A percentile compares a stretch with the other conserved stretches of the same genome.
phyloP scores from a whole-genome alignment of 768 basidiomycete species.

The Suillus subaureus region DNA sequence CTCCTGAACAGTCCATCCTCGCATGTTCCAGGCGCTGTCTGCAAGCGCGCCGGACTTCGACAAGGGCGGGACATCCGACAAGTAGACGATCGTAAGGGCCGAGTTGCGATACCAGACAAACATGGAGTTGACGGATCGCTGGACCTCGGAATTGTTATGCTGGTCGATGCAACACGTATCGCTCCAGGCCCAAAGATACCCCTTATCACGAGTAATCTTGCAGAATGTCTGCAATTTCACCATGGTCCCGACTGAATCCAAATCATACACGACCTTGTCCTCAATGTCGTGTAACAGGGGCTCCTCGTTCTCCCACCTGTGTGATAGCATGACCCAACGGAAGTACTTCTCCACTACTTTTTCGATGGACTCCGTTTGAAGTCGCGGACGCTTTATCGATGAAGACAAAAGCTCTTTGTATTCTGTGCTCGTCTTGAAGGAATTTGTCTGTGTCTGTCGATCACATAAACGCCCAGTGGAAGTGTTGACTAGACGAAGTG shows the following conservation, averaged over 20 bases:
- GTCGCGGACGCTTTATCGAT: background rate
- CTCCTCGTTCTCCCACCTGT: conserved; percentile 5
- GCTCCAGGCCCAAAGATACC: conserved; percentile 11
- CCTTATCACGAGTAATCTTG: background rate
- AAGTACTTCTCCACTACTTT: conserved; percentile 4
- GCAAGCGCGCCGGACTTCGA: background rate
- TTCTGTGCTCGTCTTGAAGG: background rate
- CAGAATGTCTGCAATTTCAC: conserved; percentile 9
- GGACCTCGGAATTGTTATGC: conserved; percentile 13
- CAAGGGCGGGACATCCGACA: conserved; percentile 5
- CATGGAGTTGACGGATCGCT: conserved; percentile 6
- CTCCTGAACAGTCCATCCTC: conserved; percentile 9
- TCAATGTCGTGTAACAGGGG: conserved; percentile 3
- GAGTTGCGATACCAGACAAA: conserved; percentile 6
- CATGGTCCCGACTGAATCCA: background rate
- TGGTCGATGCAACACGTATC: conserved; percentile 20
- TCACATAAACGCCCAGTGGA: conserved; percentile 5
- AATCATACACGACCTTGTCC: background rate
- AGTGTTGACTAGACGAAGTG: conserved; percentile 2
- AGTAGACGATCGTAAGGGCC: conserved; percentile 5
- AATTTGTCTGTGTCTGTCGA: background rate
- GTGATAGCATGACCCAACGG: conserved; percentile 9
- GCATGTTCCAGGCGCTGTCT: background rate
- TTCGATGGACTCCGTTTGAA: background rate
- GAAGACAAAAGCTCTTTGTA: background rate